Evolutionary conservation across 805 yeast genomes (phyloP), one percentile per base, ranked within the genome.

Genomic region (Pichia pseudocactophila): DNA sequence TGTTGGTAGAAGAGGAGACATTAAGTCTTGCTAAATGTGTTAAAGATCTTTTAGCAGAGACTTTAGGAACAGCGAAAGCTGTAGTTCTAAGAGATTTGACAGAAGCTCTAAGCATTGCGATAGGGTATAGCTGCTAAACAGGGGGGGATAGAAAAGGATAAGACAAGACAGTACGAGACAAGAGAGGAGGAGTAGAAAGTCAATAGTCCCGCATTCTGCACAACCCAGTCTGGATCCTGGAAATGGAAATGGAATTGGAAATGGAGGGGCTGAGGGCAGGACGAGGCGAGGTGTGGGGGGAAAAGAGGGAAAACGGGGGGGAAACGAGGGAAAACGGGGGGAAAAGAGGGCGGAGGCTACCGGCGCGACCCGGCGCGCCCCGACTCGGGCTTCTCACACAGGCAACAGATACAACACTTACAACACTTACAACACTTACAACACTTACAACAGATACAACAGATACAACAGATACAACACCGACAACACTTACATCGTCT

Each of bases 101-200:
- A 18, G 54, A 40, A 17, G 51, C 40, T 50, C 54, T 52, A 26
- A 52, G 43, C 53, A 50, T 52, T 26, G 16, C 22, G 11, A 10
- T 15, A 11, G 7, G 7, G 7, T 30, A 9, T 30, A 10, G 7
- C n/a, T 30, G n/a, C n/a, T 30, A 9, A 7, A 13, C 7, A 11
- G 7, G n/a, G 32, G 28, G 8, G 11, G 8, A 9, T 9, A 11
- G 11, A 8, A 26, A 11, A 26, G 11, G 11, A 26, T 11, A 26
- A 26, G 8, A 8, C 28, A 26, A 26, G 11, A 8, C 11, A 26
- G 8, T 26, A 8, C 28, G 11, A 26, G 28, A 8, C 28, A 26
- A 26, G 8, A 26, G 8, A 26, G 28, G 11, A 26, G 28, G 11
- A 26, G 28, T 28, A 28, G 31, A 10, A 28, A 28, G 31, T n/a